phyloP scores from a whole-genome alignment of 805 yeast genomes.

The Priceomyces haplophilus region DNA sequence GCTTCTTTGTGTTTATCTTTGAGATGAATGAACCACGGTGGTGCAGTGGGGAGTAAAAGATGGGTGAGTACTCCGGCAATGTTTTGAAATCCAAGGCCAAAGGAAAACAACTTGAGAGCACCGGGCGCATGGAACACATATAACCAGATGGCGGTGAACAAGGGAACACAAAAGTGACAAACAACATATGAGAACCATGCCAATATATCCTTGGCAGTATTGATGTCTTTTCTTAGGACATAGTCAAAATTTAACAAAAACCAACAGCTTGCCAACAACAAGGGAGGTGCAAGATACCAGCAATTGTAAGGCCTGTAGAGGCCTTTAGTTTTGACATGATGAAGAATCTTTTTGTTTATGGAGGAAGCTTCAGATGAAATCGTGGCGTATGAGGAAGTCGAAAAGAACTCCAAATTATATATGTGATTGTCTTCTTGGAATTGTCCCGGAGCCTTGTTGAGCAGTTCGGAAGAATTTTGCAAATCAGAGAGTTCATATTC shows the following conservation, averaged over 20 bases:
- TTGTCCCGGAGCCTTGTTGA: not conserved
- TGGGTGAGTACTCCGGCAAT: conserved; percentile 60
- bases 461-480: not conserved
- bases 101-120: conserved; percentile 48
- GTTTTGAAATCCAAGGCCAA: conserved; percentile 58
- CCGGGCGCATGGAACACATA: conserved; percentile 68
- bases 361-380: not conserved
- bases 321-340: not conserved
- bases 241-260: conserved; percentile 46
- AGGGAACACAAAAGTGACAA: conserved; percentile 60
- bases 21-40: conserved; percentile 68
- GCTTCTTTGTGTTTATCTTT: conserved; percentile 57
- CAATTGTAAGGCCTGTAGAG: conserved; percentile 2
- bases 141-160: conserved; percentile 58
- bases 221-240: conserved; percentile 38
- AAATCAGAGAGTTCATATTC: conserved; percentile 2
- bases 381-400: not conserved
- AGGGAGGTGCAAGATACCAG: conserved; percentile 28
- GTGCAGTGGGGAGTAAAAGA: conserved; percentile 62
- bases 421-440: conserved; percentile 3
- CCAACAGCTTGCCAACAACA: conserved; percentile 47
- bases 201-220: conserved; percentile 46
- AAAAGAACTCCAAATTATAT: not conserved
- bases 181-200: conserved; percentile 66
- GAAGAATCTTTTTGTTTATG: not conserved